Percentiles rank a stretch among this genome's conserved stretches.
These are phyloP conservation scores for Bretschneidera sinensis DNA, from an alignment of 345 rosid genomes.

Conservation along the genomic window DNA sequence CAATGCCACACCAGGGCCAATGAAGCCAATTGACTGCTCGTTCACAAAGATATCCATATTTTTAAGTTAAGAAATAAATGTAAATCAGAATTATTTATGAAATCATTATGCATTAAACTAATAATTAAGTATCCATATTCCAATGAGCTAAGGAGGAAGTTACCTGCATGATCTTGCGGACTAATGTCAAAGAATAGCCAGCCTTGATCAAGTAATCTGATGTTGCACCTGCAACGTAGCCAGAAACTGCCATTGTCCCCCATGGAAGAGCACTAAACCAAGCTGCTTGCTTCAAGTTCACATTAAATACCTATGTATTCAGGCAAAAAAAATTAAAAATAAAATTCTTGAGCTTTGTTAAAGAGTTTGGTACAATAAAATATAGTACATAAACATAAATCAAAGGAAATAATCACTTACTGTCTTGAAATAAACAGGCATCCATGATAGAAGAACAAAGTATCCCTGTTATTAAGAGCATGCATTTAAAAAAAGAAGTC, in stretches of 20 bases:
- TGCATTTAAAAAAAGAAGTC: not conserved
- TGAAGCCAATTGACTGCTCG: conserved; percentile 74
- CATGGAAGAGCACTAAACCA: conserved; percentile 99
- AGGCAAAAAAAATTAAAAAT: not conserved
- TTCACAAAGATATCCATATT: not conserved
- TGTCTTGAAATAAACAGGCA: conserved; percentile 93
- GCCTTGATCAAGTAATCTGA: conserved; percentile 66
- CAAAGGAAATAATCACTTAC: conserved; percentile 32
- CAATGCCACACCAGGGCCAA: conserved; percentile 80
- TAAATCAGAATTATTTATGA: no score
- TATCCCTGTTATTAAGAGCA: conserved; percentile 63
- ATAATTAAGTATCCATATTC: no score
- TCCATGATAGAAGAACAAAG: conserved; percentile 95
- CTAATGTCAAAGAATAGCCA: conserved; percentile 69
- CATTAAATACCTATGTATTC: conserved; percentile 57
- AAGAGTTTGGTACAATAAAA: not conserved
- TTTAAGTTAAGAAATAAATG: no score
- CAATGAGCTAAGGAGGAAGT: no score
- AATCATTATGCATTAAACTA: no score
- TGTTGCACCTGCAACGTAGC: conserved; percentile 69
- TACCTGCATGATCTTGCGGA: conserved; percentile 96
- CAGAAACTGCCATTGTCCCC: conserved; percentile 88
- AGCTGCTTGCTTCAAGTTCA: conserved; percentile 93
- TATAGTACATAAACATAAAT: no score
- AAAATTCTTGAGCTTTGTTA: not conserved